phyloP scores from a whole-genome alignment of 495 filamentous ascomycete species.

The Neurospora sp. region DNA sequence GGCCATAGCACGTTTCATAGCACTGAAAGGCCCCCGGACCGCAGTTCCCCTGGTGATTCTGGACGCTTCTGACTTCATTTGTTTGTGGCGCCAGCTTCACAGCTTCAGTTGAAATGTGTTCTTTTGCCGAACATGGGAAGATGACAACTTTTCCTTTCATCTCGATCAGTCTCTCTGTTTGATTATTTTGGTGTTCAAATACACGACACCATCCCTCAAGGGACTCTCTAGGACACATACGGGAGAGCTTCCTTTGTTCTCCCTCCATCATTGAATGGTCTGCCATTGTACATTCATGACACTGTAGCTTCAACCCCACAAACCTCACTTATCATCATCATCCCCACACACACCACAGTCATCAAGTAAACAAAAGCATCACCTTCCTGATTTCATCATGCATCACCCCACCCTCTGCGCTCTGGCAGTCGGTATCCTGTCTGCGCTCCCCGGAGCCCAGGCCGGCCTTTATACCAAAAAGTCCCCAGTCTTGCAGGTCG shows the following conservation, averaged over 20 bases:
- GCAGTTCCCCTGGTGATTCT: conserved; percentile 6
- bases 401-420: conserved; percentile 36
- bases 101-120: conserved; percentile 23
- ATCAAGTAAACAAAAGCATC: not conserved
- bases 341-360: not conserved
- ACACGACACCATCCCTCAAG: not conserved
- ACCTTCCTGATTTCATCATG: conserved; percentile 19
- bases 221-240: not conserved
- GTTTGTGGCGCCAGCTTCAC: conserved; percentile 11
- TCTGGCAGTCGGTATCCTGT: conserved; percentile 36
- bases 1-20: conserved; percentile 4
- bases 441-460: conserved; percentile 48
- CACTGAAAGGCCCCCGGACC: not conserved
- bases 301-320: not conserved
- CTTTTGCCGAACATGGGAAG: conserved; percentile 29
- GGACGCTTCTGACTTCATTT: conserved; percentile 9
- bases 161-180: not conserved
- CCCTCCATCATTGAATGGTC: not conserved
- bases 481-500: conserved; percentile 78
- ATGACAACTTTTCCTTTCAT: conserved; percentile 23
- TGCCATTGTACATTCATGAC: not conserved
- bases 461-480: conserved; percentile 76
- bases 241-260: conserved; percentile 7
- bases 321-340: not conserved
- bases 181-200: not conserved